Evolutionary conservation across 2,329 filamentous ascomycete genomes (phyloP).

Genomic region (Sclerotinia minor): DNA sequence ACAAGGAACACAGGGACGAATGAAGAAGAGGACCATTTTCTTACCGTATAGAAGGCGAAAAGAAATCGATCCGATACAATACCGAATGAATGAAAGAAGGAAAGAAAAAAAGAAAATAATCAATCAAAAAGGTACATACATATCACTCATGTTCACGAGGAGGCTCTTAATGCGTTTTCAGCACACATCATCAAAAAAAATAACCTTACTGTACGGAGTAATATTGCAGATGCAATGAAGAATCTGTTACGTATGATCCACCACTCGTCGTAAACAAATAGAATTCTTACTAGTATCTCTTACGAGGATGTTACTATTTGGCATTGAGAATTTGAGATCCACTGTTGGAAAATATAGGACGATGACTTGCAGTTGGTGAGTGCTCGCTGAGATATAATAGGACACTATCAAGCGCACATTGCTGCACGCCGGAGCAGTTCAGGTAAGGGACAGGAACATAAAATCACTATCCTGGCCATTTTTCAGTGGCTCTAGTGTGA

Average conservation of each 20-base stretch:
- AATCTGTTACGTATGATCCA: constrained; percentile 11
- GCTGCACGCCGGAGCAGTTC: constrained; percentile 21
- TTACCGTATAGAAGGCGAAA: constrained; percentile 11
- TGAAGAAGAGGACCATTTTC: not conserved
- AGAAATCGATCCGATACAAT: constrained; percentile 1
- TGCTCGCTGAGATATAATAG: constrained; percentile 15
- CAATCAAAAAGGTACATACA: not conserved
- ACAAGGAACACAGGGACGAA: not conserved
- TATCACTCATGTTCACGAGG: not conserved
- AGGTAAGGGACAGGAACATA: constrained; percentile 26
- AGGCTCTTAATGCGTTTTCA: not conserved
- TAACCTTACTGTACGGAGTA: not conserved
- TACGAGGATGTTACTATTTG: not conserved
- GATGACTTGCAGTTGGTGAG: constrained; percentile 12
- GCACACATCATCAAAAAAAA: not conserved
- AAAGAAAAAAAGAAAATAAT: no score
- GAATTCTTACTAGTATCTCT: constrained; percentile 3
- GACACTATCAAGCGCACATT: constrained; percentile 11
- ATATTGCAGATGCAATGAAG: not conserved
- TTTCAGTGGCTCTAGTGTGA: constrained; percentile 5
- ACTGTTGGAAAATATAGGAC: constrained; percentile 1
- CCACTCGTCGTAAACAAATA: not conserved
- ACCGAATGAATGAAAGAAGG: not conserved
- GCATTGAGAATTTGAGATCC: not conserved
- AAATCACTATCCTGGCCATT: constrained; percentile 5